Evolutionary conservation across 371 early-diverging fungal genomes (phyloP).

Genomic region (Lichtheimia ornata): DNA sequence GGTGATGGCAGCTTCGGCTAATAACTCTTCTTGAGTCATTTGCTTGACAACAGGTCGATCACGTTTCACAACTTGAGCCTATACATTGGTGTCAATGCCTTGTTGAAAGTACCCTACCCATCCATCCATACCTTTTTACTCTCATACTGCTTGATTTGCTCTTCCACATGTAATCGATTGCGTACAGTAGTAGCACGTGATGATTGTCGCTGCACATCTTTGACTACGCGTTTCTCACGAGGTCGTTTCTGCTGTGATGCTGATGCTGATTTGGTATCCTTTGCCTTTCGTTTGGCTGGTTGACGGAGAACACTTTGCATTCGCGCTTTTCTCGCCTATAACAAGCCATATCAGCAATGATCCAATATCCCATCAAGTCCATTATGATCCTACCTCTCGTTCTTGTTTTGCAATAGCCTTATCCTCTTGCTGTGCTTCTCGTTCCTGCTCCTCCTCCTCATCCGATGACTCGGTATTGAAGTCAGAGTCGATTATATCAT

Average conservation of each 20-base stretch:
- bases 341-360: background rate
- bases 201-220: slow-evolving; percentile 49
- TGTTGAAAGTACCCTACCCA: background rate
- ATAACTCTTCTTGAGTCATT: slow-evolving; percentile 60
- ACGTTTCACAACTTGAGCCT: slow-evolving; percentile 47
- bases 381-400: slow-evolving; percentile 22
- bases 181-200: slow-evolving; percentile 56
- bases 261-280: slow-evolving; percentile 12
- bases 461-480: slow-evolving; percentile 62
- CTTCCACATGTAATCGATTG: slow-evolving; percentile 55
- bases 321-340: background rate
- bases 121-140: slow-evolving; percentile 32
- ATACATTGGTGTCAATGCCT: background rate
- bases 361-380: background rate
- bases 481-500: slow-evolving; percentile 65
- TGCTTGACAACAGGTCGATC: slow-evolving; percentile 42
- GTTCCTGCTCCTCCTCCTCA: slow-evolving; percentile 57
- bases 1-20: slow-evolving; percentile 62
- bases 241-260: background rate
- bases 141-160: slow-evolving; percentile 52
- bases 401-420: slow-evolving; percentile 50
- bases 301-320: too few relatives aligned
- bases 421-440: slow-evolving; percentile 50
- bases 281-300: too few relatives aligned
- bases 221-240: slow-evolving; percentile 1